phyloP scores from a whole-genome alignment of 2,329 filamentous ascomycete species.

The Trichophyton simii region DNA sequence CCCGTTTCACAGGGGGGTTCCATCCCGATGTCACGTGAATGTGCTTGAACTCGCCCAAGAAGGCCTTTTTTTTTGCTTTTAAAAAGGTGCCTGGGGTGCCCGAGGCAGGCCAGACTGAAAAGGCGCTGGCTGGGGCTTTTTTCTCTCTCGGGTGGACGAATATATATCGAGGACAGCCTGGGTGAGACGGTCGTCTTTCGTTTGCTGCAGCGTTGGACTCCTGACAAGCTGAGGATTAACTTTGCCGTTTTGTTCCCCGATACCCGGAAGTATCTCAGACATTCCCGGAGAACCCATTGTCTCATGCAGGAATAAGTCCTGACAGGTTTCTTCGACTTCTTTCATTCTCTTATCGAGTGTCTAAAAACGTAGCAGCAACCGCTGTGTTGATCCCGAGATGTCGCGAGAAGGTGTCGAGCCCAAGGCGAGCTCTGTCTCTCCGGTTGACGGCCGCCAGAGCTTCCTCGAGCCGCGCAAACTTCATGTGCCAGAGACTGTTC shows the following conservation, averaged over 20 bases:
- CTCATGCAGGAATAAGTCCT: not conserved
- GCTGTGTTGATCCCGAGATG: not conserved
- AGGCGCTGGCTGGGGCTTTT: not conserved
- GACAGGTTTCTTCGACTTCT: not conserved
- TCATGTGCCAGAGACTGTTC: slow-evolving; percentile 5
- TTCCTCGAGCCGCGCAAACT: slow-evolving; percentile 6
- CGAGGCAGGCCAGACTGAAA: not conserved
- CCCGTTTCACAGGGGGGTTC: not conserved
- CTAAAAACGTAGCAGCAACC: not conserved
- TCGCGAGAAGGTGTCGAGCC: not conserved
- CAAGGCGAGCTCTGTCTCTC: not conserved
- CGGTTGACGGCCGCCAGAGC: not conserved
- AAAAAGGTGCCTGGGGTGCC: not conserved
- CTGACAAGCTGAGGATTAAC: not conserved
- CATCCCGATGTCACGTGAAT: not conserved
- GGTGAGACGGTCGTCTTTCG: not conserved
- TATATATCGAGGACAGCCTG: not conserved
- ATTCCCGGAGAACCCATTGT: not conserved
- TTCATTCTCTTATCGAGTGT: not conserved
- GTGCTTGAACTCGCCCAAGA: not conserved
- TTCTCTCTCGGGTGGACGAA: not conserved
- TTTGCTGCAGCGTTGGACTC: not conserved
- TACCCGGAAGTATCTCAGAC: not conserved
- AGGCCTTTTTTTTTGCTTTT: not conserved
- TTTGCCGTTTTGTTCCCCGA: not conserved